Percentiles rank a stretch among this genome's conserved stretches.
phyloP scores from a whole-genome alignment of 2,329 filamentous ascomycete genomes.

The Pleomassaria siparia region DNA sequence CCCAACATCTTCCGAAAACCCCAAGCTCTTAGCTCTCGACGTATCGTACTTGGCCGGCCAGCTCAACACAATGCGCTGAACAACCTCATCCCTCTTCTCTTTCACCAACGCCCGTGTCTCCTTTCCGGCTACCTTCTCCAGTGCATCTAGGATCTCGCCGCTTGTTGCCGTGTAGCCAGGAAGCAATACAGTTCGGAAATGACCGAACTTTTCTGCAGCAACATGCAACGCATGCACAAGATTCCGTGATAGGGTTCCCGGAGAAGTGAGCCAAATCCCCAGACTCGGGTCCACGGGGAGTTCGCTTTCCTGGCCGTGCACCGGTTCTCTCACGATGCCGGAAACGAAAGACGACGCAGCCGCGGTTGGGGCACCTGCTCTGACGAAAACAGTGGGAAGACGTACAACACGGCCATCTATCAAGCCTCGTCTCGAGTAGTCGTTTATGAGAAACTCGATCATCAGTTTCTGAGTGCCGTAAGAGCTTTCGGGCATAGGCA shows the following conservation, averaged over 20 bases:
- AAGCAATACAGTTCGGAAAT: conserved; percentile 55
- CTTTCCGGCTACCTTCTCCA: conserved; percentile 58
- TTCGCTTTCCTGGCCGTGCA: conserved; percentile 55
- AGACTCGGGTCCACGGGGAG: conserved; percentile 56
- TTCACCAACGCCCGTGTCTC: conserved; percentile 54
- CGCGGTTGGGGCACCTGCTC: conserved; percentile 61
- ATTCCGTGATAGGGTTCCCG: conserved; percentile 57
- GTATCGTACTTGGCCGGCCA: conserved; percentile 61
- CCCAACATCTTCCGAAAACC: conserved; percentile 53
- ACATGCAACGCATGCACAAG: conserved; percentile 55
- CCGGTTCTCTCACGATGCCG: conserved; percentile 65
- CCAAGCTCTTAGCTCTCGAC: conserved; percentile 57
- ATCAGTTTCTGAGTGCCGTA: conserved; percentile 67
- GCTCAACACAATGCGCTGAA: conserved; percentile 56
- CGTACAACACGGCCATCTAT: conserved; percentile 61
- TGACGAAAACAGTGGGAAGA: conserved; percentile 63
- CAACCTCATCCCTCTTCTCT: conserved; percentile 54
- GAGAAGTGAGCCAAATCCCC: conserved; percentile 60
- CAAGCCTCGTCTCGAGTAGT: conserved; percentile 61
- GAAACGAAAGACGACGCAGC: conserved; percentile 66
- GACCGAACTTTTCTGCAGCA: conserved; percentile 53
- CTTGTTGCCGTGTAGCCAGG: conserved; percentile 59
- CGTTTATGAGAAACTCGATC: conserved; percentile 63
- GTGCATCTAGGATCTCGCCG: conserved; percentile 58
- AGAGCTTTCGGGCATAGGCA: conserved; percentile 63